These are phyloP conservation scores for Trametes cinnabarina DNA, from an alignment of 768 basidiomycete species.

Conservation along the genomic window DNA sequence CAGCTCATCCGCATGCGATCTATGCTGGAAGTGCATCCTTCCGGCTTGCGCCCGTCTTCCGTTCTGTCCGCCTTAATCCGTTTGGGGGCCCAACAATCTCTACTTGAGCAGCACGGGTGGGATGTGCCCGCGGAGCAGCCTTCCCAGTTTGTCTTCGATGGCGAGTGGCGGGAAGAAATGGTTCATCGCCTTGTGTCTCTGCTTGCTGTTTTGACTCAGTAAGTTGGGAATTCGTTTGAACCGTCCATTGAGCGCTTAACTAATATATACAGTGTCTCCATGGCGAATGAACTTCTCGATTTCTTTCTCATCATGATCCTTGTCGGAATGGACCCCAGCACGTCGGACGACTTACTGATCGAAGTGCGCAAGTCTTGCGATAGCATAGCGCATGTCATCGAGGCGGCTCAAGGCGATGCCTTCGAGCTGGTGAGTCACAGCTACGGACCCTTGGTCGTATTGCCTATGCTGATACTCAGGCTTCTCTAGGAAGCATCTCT, in stretches of 20 bases:
- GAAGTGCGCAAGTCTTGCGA: slow-evolving; percentile 51
- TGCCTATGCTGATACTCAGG: background rate
- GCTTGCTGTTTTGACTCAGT: slow-evolving; percentile 47
- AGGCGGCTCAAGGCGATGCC: slow-evolving; percentile 23
- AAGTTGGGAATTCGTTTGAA: no score
- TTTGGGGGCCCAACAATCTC: slow-evolving; percentile 43
- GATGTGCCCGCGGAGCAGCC: background rate
- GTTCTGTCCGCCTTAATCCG: slow-evolving; percentile 39
- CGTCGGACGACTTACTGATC: slow-evolving; percentile 41
- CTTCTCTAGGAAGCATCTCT: slow-evolving; percentile 44
- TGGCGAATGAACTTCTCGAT: slow-evolving; percentile 43
- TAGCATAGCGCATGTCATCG: slow-evolving; percentile 42
- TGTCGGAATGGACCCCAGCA: slow-evolving; percentile 54
- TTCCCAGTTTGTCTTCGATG: background rate
- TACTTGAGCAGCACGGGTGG: slow-evolving; percentile 39
- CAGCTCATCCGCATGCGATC: slow-evolving; percentile 6
- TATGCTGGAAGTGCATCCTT: slow-evolving; percentile 28
- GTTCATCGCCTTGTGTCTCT: slow-evolving; percentile 44
- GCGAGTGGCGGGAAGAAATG: slow-evolving; percentile 29
- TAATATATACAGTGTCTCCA: slow-evolving; percentile 29
- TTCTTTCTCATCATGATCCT: slow-evolving; percentile 50
- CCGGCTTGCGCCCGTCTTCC: slow-evolving; percentile 34
- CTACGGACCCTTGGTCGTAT: background rate
- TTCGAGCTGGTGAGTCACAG: slow-evolving; percentile 21
- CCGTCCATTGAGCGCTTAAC: no score